Percentiles rank a stretch among this genome's conserved stretches.
phyloP scores from a whole-genome alignment of 306 rosid species.

The Gastrolobium villosum region DNA sequence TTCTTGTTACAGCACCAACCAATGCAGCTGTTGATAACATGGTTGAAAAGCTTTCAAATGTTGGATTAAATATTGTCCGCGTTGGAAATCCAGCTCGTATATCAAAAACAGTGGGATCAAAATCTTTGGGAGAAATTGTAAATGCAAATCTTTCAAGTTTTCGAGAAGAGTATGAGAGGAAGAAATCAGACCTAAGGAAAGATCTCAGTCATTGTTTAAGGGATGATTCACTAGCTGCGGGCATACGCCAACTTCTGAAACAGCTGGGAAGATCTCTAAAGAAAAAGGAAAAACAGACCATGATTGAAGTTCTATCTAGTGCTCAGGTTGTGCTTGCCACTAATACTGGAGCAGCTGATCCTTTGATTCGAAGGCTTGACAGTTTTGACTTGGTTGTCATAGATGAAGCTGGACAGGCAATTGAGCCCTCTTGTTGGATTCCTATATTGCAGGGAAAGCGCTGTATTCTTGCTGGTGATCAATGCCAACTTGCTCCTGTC shows the following conservation, averaged over 20 bases:
- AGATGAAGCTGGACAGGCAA: constrained; percentile 91
- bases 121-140: constrained; percentile 81
- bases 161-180: constrained; percentile 76
- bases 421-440: constrained; percentile 93
- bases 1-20: constrained; percentile 89
- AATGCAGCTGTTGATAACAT: constrained; percentile 90
- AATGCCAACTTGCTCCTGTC: constrained; percentile 90
- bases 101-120: constrained; percentile 71
- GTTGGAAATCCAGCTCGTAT: constrained; percentile 91
- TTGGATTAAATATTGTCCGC: constrained; percentile 72
- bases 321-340: constrained; percentile 92
- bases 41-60: constrained; percentile 77
- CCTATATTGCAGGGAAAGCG: constrained; percentile 83
- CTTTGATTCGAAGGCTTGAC: constrained; percentile 69
- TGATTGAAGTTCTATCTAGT: constrained; percentile 70
- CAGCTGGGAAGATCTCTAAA: constrained; percentile 74
- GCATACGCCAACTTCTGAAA: constrained; percentile 88
- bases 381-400: constrained; percentile 82
- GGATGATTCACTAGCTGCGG: constrained; percentile 88
- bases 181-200: constrained; percentile 82
- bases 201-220: constrained; percentile 78
- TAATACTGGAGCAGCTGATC: constrained; percentile 89
- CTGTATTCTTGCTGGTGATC: constrained; percentile 88
- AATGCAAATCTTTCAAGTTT: constrained; percentile 69
- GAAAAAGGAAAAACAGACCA: constrained; percentile 82